Percentiles rank a stretch among this genome's conserved stretches.
phyloP scores from a whole-genome alignment of 768 basidiomycete genomes.

The Crassisporium funariophilum region DNA sequence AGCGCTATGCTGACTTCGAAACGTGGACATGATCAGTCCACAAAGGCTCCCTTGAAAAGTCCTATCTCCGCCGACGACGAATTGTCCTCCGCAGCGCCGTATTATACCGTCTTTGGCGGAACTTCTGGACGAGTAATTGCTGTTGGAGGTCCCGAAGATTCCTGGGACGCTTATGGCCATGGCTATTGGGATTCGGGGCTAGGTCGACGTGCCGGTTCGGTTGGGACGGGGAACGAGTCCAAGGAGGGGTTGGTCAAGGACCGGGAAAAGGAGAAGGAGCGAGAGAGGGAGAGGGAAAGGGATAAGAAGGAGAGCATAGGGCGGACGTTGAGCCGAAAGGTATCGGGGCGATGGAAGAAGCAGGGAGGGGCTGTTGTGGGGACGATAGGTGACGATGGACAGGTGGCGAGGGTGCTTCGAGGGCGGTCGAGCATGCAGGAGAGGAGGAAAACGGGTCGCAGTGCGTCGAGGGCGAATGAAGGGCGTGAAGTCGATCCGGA shows the following conservation, averaged over 20 bases:
- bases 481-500: slow-evolving; percentile 13
- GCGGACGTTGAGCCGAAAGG: slow-evolving; percentile 34
- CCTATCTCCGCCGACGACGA: slow-evolving; percentile 8
- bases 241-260: slow-evolving; percentile 1
- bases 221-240: slow-evolving; percentile 1
- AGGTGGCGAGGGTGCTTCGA: too few relatives aligned
- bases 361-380: slow-evolving; percentile 10
- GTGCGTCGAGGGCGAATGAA: too few relatives aligned
- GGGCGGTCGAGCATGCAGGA: slow-evolving; percentile 39
- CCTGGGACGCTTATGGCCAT: slow-evolving; percentile 4
- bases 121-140: slow-evolving; percentile 45
- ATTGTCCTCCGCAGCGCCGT: slow-evolving; percentile 37
- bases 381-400: slow-evolving; percentile 16
- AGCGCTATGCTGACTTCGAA: too few relatives aligned
- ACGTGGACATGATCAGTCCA: too few relatives aligned
- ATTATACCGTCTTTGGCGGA: slow-evolving; percentile 59
- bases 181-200: slow-evolving; percentile 5
- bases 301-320: slow-evolving; percentile 17
- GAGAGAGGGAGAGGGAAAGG: slow-evolving; percentile 6
- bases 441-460: slow-evolving; percentile 16
- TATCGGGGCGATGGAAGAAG: slow-evolving; percentile 35
- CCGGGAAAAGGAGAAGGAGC: slow-evolving; percentile 10
- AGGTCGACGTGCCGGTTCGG: not conserved
- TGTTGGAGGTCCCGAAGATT: slow-evolving; percentile 42
- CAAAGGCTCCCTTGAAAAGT: too few relatives aligned